A percentile compares a stretch with the other conserved stretches of the same genome.
Evolutionary conservation across 2,329 filamentous ascomycete species (phyloP).

Genomic region (Penicillium glabrum): DNA sequence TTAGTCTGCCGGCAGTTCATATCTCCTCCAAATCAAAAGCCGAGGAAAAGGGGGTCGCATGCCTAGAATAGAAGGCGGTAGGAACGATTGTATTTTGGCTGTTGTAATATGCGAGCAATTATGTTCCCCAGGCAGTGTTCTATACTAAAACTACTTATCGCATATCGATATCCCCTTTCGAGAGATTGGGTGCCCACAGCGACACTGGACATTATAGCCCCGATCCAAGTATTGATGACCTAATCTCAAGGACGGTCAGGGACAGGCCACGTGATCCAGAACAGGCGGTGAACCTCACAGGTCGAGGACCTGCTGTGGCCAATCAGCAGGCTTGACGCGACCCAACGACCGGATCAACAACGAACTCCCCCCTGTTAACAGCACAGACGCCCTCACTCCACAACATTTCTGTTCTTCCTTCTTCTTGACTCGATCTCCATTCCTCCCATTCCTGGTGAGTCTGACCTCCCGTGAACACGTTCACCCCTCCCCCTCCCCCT

Average conservation of each 20-base stretch:
- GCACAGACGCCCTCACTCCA: constrained; percentile 46
- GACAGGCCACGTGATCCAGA: constrained; percentile 11
- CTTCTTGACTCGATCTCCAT: constrained; percentile 24
- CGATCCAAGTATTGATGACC: not conserved
- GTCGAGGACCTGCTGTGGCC: constrained; percentile 13
- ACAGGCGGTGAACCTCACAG: constrained; percentile 22
- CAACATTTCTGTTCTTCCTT: constrained; percentile 47
- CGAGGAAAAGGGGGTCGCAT: not conserved
- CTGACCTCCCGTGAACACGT: constrained; percentile 2
- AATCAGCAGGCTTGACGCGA: constrained; percentile 36
- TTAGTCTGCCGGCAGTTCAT: not conserved
- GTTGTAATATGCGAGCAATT: not conserved
- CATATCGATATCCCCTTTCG: too few species aligned
- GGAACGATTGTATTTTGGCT: not conserved
- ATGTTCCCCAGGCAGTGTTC: not conserved
- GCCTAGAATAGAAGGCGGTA: not conserved
- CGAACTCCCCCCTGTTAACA: constrained; percentile 29
- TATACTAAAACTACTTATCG: too few species aligned
- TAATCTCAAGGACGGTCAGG: not conserved
- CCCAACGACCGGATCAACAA: constrained; percentile 39
- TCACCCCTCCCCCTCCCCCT: constrained; percentile 3
- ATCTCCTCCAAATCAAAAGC: not conserved
- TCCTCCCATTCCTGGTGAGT: constrained; percentile 25
- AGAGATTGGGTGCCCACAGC: not conserved
- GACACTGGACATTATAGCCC: not conserved